Percentiles rank a stretch among this genome's conserved stretches.
These are phyloP conservation scores for Aspergillus quadricinctus DNA, from an alignment of 2,329 filamentous ascomycete genomes.

Conservation along the genomic window DNA sequence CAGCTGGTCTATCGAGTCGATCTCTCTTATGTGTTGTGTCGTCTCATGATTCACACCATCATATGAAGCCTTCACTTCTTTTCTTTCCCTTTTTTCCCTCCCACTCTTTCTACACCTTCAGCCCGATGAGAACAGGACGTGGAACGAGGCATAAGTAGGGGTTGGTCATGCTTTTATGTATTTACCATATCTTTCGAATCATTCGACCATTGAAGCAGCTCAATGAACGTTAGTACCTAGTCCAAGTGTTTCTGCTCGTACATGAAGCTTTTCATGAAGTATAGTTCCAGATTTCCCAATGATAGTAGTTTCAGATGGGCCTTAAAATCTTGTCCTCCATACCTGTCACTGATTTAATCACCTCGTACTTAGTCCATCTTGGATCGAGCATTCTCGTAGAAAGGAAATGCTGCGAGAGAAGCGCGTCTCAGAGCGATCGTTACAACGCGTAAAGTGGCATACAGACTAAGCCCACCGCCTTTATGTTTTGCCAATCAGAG, in stretches of 20 bases:
- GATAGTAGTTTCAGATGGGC: background rate
- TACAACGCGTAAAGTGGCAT: conserved; percentile 20
- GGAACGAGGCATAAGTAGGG: conserved; percentile 12
- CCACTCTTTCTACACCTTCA: conserved; percentile 6
- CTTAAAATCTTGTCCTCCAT: background rate
- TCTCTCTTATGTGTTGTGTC: conserved; percentile 9
- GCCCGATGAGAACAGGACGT: conserved; percentile 6
- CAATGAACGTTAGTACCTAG: conserved; percentile 7
- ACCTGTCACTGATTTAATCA: background rate
- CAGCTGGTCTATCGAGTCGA: conserved; percentile 9
- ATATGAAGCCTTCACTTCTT: background rate
- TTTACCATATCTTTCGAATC: conserved; percentile 21
- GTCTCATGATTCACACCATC: background rate
- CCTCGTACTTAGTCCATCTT: background rate
- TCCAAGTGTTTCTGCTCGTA: background rate
- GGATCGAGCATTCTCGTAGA: background rate
- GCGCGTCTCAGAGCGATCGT: conserved; percentile 9
- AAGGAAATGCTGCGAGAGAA: background rate
- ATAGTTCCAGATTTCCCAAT: background rate
- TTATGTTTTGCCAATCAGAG: conserved; percentile 10
- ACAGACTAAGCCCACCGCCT: conserved; percentile 17
- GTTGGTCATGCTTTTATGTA: conserved; percentile 12
- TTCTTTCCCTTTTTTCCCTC: conserved; percentile 7
- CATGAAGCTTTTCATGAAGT: background rate
- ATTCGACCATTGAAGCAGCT: conserved; percentile 3